Base-by-base conservation (phyloP, 345 rosid genomes). In the Gossypium mustelinum region DNA sequence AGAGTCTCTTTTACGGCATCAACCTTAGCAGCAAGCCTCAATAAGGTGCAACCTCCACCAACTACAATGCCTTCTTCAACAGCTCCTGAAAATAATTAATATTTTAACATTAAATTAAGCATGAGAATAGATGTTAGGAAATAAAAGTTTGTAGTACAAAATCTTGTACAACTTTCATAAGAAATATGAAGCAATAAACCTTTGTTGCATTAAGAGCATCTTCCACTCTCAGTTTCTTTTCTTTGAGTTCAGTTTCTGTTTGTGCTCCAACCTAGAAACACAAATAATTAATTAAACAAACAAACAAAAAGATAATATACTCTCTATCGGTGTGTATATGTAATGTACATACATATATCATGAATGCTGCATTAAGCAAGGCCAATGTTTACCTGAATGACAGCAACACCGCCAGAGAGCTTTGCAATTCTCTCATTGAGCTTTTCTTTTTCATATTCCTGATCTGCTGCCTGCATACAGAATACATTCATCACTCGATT, bases 131-230 rank as follows among this genome's bases (percentile, higher is more conserved):
- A 17, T 47, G 22, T 25, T 25, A 25, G 43, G 39, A 8, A 7
- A 8, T 68, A 68, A 68, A 24, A 47, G 20, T 25, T 17, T 18
- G 9, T 14, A 68, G 58, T 25, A 68, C 12, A 68, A 68, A 7
- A 68, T 68, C 73, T 68, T 50, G 44, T 11, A 17, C 22, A 68
- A 16, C 58, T 50, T 50, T 9, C 14, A 50, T 17, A 27, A 51
- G 55, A 14, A 68, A 68, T 25, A 12, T 50, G 45, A 50, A 69
- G 45, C 59, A 27, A 4, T 9, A 69, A 69, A 90, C 99, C 97
- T 93, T 95, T 9, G 99, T 95, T 14, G 99, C 99, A 80, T 93
- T 93, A 78, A 94, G 99, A 71, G 97, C 99, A 84, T 94, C 98
- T 84, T 94, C 99, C 64, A 94, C 99, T 81, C 98, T 91, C 79